Base-by-base conservation (phyloP, 177 flowering plant genomes). In the Vitis hybrid region DNA sequence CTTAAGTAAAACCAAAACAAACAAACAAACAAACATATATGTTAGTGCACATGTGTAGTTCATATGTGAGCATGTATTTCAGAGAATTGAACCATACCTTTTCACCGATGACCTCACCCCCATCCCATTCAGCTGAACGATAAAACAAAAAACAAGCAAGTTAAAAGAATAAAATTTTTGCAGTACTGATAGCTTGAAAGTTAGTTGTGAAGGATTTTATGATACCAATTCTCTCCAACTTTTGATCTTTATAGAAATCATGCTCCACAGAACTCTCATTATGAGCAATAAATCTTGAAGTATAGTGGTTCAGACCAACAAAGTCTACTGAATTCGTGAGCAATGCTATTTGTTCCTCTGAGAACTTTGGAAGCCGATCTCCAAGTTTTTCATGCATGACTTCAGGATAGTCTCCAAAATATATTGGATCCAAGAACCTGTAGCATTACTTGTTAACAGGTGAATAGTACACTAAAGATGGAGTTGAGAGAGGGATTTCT, bases 271-370 rank as follows among this genome's bases (percentile, higher is more conserved):
- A 66, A 52, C 72, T 71, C 8, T 75, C 74, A 35, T 82, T 35
- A 72, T 89, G 85, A 70, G 83, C 70, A 74, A 93, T 85, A 67
- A 82, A 87, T 70, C 97, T 84, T 67, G 96, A 65, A 1, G 98
- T 93, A 66, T 93, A 93, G 71, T 93, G 98, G 80, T 93, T 91
- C 52, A 93, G 76, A 77, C 98, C 98, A 62, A 93, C 62, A 79
- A 91, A 93, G 72, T 93, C 98, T 9, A 84, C 49, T 2, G 90
- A 78, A 65, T 82, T 82, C 76, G 52, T 75, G 30, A 93, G 78
- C 65, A 87, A 71, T 57, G 84, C 84, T 71, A 72, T 85, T 3
- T 93, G 94, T 74, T 90, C 88, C 46, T 79, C 79, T 9, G 91
- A 77, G 74, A 93, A 91, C 51, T 70, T 80, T 7, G 98, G 98